Percentiles rank a stretch among this genome's conserved stretches.
phyloP scores from a whole-genome alignment of 1,284 basidiomycete genomes.

The Pulchroboletus neoregius region DNA sequence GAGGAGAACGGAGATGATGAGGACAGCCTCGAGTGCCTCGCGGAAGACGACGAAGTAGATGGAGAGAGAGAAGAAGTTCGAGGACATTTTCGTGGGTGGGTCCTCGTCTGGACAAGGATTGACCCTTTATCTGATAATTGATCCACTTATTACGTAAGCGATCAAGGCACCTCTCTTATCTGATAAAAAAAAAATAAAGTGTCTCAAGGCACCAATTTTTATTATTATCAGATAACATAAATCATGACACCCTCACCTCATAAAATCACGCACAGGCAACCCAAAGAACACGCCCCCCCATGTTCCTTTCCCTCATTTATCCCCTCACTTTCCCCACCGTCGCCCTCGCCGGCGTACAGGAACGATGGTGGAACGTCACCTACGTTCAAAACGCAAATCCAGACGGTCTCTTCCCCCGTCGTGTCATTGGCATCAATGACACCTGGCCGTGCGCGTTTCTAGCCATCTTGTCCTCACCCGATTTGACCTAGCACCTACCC shows the following conservation, averaged over 20 bases:
- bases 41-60: conserved; percentile 90
- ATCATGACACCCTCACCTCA: too few species aligned
- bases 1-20: conserved; percentile 86
- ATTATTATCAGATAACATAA: not conserved
- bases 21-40: conserved; percentile 84
- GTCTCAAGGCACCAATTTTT: not conserved
- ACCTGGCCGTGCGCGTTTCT: conserved; percentile 78
- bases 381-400: conserved; percentile 70
- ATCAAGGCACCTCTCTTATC: too few species aligned
- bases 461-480: not conserved
- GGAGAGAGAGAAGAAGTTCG: conserved; percentile 70
- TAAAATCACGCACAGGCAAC: too few species aligned
- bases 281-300: too few species aligned
- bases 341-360: conserved; percentile 55
- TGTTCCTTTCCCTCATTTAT: too few species aligned
- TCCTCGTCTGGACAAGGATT: too few species aligned
- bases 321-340: too few species aligned
- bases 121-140: conserved; percentile 27
- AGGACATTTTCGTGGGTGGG: conserved; percentile 25
- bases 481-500: not conserved
- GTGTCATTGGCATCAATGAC: conserved; percentile 83
- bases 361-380: conserved; percentile 79
- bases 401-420: conserved; percentile 69
- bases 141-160: too few species aligned
- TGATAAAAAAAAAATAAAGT: too few species aligned